Percentiles rank a stretch among this genome's conserved stretches.
Evolutionary conservation across 2,329 filamentous ascomycete species (phyloP).

Genomic region (Apiospora malaysiana): DNA sequence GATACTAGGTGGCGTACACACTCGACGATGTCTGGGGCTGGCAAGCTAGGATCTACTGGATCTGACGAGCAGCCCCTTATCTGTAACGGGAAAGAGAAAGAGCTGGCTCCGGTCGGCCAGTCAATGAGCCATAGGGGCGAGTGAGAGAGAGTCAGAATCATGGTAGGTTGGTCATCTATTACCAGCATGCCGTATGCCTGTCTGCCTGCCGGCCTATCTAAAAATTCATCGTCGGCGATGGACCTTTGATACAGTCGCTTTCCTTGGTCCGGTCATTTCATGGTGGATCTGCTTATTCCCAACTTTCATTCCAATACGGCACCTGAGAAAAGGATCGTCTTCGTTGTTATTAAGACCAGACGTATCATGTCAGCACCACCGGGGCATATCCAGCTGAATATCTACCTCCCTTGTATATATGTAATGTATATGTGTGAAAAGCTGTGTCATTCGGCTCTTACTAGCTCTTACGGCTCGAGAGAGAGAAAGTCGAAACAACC

Average conservation of each 20-base stretch:
- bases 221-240: neutral
- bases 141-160: neutral
- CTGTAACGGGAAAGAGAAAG: neutral
- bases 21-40: neutral
- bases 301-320: neutral
- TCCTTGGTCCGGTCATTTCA: neutral
- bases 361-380: conserved; percentile 6
- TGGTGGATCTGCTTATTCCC: conserved; percentile 1
- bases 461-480: neutral
- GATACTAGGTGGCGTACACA: neutral
- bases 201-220: neutral
- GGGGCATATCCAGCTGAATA: conserved; percentile 1
- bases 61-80: neutral
- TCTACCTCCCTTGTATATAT: neutral
- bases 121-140: neutral
- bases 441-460: neutral
- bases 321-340: conserved; percentile 10
- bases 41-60: neutral
- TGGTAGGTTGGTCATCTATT: neutral
- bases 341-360: neutral
- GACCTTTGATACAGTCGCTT: neutral
- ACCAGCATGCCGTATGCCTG: neutral
- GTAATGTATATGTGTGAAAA: neutral
- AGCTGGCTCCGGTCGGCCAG: neutral
- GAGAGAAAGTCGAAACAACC: neutral